Evolutionary conservation across 148 eudicot species (phyloP).

Genomic region (Fagopyrum esculentum): DNA sequence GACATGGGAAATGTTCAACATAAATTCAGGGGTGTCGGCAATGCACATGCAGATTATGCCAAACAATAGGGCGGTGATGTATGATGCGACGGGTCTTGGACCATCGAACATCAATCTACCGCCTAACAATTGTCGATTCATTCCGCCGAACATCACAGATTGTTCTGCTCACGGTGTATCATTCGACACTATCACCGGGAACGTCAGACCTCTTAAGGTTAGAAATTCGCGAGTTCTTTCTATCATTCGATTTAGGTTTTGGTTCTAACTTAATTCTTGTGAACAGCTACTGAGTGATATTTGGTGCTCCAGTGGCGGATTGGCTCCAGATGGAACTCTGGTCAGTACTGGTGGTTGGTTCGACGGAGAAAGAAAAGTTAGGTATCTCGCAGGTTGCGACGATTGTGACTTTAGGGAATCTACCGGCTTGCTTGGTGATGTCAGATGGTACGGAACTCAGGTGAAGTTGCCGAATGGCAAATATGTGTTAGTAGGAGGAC

Average conservation of each 20-base stretch:
- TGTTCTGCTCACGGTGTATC: conserved; percentile 65
- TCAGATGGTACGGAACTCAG: conserved; percentile 73
- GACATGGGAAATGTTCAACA: conserved; percentile 30
- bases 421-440: conserved; percentile 15
- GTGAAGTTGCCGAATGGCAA: conserved; percentile 40
- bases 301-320: conserved; percentile 92
- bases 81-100: conserved; percentile 54
- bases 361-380: conserved; percentile 36
- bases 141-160: conserved; percentile 22
- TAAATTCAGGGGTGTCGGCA: conserved; percentile 52
- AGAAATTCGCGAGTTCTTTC: too few relatives aligned
- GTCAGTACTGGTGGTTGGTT: conserved; percentile 56
- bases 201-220: conserved; percentile 54
- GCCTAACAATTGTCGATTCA: conserved; percentile 23
- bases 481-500: conserved; percentile 59
- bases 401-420: conserved; percentile 42
- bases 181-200: conserved; percentile 33
- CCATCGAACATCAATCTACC: conserved; percentile 29
- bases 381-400: conserved; percentile 25
- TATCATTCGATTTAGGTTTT: neutral
- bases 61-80: conserved; percentile 49
- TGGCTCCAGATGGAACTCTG: conserved; percentile 44
- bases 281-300: conserved; percentile 45
- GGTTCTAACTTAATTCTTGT: neutral
- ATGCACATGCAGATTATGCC: conserved; percentile 94